These are phyloP conservation scores for Colletotrichum sp. DNA, from an alignment of 2,329 filamentous ascomycete species.

Conservation along the genomic window DNA sequence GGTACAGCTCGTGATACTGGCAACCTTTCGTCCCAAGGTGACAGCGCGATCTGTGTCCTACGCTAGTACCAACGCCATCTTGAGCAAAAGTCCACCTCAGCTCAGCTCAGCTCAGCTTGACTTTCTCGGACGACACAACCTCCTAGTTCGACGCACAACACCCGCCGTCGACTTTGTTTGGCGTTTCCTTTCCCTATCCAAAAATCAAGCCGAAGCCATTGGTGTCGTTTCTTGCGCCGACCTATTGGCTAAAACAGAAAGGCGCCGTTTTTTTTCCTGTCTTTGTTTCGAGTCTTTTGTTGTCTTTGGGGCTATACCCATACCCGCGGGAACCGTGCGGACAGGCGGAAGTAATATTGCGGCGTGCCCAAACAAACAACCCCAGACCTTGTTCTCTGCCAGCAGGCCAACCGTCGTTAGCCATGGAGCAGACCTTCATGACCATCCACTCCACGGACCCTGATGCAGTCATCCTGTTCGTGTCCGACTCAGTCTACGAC, in stretches of 20 bases:
- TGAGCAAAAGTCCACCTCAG: neutral
- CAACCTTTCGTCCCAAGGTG: neutral
- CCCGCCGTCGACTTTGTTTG: neutral
- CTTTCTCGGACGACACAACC: neutral
- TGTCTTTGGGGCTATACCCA: neutral
- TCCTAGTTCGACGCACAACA: neutral
- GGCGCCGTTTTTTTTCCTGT: neutral
- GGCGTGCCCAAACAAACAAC: neutral
- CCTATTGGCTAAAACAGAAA: neutral
- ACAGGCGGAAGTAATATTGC: neutral
- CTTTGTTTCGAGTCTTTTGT: neutral
- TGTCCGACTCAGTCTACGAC: constrained; percentile 82
- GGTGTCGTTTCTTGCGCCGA: neutral
- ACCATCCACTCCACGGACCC: constrained; percentile 81
- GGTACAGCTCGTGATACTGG: neutral
- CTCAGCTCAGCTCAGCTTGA: neutral
- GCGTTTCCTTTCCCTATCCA: neutral
- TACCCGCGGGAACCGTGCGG: neutral
- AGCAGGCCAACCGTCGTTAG: constrained; percentile 22
- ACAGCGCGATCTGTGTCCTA: neutral
- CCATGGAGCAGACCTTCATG: constrained; percentile 88
- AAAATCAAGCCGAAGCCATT: neutral
- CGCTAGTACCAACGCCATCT: neutral
- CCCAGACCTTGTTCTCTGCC: neutral
- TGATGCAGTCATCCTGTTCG: constrained; percentile 82